Evolutionary conservation across 1,139 yeast species (phyloP).

Genomic region (Kazachstania sp.): DNA sequence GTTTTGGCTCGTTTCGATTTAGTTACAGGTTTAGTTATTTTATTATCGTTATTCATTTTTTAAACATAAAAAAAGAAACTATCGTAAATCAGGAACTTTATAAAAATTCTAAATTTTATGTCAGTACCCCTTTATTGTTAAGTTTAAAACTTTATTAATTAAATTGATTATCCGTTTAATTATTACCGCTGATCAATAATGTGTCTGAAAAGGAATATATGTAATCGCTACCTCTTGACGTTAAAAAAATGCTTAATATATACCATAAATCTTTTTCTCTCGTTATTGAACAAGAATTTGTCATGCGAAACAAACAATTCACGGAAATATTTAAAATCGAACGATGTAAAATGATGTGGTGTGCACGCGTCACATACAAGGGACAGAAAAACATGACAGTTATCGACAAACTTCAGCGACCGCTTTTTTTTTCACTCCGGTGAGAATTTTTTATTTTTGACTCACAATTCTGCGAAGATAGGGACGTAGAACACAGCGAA

Average conservation of each 20-base stretch:
- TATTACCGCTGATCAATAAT: too few relatives aligned
- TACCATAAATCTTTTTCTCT: not conserved
- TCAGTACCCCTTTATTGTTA: too few relatives aligned
- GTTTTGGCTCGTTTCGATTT: slow-evolving; percentile 33
- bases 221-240: not conserved
- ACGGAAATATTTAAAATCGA: too few relatives aligned
- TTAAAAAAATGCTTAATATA: not conserved
- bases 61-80: not conserved
- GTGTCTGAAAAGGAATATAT: not conserved
- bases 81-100: too few relatives aligned
- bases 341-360: too few relatives aligned
- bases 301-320: not conserved
- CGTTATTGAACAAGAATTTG: not conserved
- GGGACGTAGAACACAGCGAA: not conserved
- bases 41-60: not conserved
- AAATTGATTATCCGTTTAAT: too few relatives aligned
- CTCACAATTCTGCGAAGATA: too few relatives aligned
- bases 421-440: too few relatives aligned
- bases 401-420: not conserved
- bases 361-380: not conserved
- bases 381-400: not conserved
- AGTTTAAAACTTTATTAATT: too few relatives aligned
- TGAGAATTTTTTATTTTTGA: too few relatives aligned
- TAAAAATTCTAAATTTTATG: too few relatives aligned
- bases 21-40: not conserved